phyloP scores from a whole-genome alignment of 1,284 basidiomycete species.

The Erythrobasidium hasegawianum region DNA sequence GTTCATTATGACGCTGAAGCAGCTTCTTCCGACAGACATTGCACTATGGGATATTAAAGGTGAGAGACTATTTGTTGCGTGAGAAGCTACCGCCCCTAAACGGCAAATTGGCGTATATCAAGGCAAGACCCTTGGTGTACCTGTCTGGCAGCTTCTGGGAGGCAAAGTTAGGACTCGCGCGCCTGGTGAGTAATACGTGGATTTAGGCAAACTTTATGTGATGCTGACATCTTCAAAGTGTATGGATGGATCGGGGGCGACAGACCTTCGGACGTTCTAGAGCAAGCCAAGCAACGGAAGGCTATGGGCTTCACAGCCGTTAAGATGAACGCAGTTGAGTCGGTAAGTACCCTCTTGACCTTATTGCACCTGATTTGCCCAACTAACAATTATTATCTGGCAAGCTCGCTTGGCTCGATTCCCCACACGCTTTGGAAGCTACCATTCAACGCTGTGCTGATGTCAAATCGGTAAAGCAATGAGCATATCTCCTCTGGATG shows the following conservation, averaged over 20 bases:
- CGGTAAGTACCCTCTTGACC: too few species aligned
- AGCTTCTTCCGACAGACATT: slow-evolving; percentile 52
- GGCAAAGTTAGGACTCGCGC: slow-evolving; percentile 63
- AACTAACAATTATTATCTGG: too few species aligned
- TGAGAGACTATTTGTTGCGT: too few species aligned
- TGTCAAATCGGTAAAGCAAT: slow-evolving; percentile 54
- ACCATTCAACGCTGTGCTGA: slow-evolving; percentile 61
- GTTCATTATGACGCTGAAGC: too few species aligned
- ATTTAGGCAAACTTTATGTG: too few species aligned
- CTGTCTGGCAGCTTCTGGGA: slow-evolving; percentile 68
- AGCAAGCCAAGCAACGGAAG: slow-evolving; percentile 61
- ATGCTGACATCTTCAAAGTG: too few species aligned
- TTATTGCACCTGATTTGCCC: too few species aligned
- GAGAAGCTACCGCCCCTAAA: too few species aligned
- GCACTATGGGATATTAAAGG: slow-evolving; percentile 72
- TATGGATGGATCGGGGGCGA: slow-evolving; percentile 69
- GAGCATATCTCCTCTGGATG: too few species aligned
- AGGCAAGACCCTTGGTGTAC: slow-evolving; percentile 64
- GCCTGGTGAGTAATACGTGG: slow-evolving; percentile 12
- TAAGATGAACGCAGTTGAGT: slow-evolving; percentile 64
- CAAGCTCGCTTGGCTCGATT: slow-evolving; percentile 54
- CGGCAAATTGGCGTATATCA: too few species aligned
- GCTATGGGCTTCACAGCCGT: slow-evolving; percentile 69
- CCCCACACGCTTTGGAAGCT: slow-evolving; percentile 56
- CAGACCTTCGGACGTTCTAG: slow-evolving; percentile 61